phyloP scores from a whole-genome alignment of 257 asterid species.

The Plantago elongata region DNA sequence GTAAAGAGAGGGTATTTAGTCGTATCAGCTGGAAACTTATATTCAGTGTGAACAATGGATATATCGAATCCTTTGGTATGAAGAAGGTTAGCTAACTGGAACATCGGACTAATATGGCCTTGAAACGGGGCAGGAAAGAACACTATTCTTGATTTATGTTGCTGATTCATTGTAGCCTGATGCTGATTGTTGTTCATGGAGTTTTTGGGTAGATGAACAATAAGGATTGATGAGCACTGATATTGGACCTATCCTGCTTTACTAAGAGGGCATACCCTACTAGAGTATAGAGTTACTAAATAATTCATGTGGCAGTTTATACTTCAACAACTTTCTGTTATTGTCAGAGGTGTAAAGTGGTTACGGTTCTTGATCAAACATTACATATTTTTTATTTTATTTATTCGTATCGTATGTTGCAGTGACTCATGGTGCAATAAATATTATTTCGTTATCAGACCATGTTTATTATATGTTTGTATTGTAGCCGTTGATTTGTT shows the following conservation, averaged over 20 bases:
- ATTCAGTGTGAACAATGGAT: slow-evolving; percentile 38
- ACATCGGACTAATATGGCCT: slow-evolving; percentile 56
- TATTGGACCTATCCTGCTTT: too few relatives aligned
- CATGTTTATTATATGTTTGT: too few relatives aligned
- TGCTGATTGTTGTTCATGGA: neutral
- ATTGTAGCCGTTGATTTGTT: too few relatives aligned
- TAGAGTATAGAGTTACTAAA: too few relatives aligned
- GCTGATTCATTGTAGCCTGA: neutral
- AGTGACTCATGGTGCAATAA: too few relatives aligned
- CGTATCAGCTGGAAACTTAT: slow-evolving; percentile 31
- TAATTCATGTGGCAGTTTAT: slow-evolving; percentile 10
- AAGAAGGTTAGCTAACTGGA: slow-evolving; percentile 57
- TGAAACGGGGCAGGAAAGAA: slow-evolving; percentile 51
- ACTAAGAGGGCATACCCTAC: too few relatives aligned
- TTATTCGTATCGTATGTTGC: too few relatives aligned
- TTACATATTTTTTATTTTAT: too few relatives aligned
- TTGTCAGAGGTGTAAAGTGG: too few relatives aligned
- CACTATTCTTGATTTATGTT: slow-evolving; percentile 20
- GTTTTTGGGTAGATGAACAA: slow-evolving; percentile 17
- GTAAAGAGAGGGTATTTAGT: slow-evolving; percentile 31
- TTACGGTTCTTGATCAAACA: too few relatives aligned
- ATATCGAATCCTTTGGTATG: slow-evolving; percentile 36
- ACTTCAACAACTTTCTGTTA: too few relatives aligned
- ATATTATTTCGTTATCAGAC: too few relatives aligned
- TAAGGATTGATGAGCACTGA: slow-evolving; percentile 4